A percentile compares a stretch with the other conserved stretches of the same genome.
phyloP scores from a whole-genome alignment of 371 early-diverging fungal genomes.

The Fennellomyces sp. region DNA sequence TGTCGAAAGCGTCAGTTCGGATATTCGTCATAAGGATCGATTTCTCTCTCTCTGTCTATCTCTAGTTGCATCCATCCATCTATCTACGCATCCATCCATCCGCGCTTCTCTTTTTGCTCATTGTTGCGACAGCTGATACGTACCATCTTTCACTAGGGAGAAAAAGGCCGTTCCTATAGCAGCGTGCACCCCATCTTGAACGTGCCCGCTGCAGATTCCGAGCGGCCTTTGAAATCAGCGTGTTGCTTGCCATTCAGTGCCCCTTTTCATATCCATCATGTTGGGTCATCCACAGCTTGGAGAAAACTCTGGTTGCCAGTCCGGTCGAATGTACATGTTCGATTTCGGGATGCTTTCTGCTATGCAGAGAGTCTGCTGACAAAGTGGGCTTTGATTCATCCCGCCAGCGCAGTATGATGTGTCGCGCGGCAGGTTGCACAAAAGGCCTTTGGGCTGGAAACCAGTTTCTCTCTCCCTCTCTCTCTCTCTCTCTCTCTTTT shows the following conservation, averaged over 20 bases:
- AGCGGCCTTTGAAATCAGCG: no score
- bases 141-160: slow-evolving; percentile 9
- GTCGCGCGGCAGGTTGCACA: no score
- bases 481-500: neutral
- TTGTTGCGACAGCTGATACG: neutral
- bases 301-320: no score
- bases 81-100: neutral
- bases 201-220: neutral
- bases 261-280: no score
- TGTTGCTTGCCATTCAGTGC: no score
- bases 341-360: no score
- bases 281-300: no score
- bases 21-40: neutral
- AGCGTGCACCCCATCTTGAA: no score
- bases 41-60: neutral
- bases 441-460: neutral
- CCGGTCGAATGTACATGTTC: no score
- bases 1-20: neutral
- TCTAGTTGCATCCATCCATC: neutral
- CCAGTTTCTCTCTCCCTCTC: neutral
- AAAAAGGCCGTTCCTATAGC: slow-evolving; percentile 4
- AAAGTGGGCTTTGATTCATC: neutral
- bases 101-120: neutral
- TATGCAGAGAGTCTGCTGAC: no score
- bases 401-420: no score